Base-by-base conservation (phyloP, 768 basidiomycete genomes). In the Auricularia sp. region DNA sequence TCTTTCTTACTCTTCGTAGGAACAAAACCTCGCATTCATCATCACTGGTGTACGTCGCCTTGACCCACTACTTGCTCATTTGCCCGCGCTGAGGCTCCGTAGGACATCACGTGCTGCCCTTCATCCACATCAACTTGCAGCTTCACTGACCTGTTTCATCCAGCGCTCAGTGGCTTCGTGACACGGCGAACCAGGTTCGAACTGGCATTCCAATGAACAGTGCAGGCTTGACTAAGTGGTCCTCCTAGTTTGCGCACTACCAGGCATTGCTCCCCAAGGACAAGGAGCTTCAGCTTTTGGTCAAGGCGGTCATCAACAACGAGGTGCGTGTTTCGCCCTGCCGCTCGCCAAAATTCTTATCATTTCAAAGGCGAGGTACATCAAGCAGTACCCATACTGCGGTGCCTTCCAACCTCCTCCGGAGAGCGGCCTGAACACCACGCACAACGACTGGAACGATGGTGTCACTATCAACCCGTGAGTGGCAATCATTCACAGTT, bases 91-190 rank as follows among this genome's bases (percentile, higher is more conserved):
- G 18, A 53, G 11, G n/a, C 21, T 59, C 7, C 51, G 5, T 61
- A 88, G 87, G 87, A 90, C 71, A 88, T 91, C 68, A 86, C 85
- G 88, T 90, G 72, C 11, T 56, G 23, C 14, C 21, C 56, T 18
- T 51, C 23, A 21, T 65, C 2, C 39, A 14, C 43, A 66, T 54
- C 39, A 21, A 59, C n/a, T 54, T 29, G 21, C 29, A 29, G 36
- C 63, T 36, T 42, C 39, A 71, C 42, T 43, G 44, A 51, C 51
- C 3, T 64, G 47, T 60, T 39, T 6, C 62, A 14, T 61, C 47
- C 65, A 91, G 88, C 36, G 90, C 90, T 2, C 89, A 91, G 70
- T 91, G 90, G 90, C 78, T 91, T 43, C 86, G 90, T 61, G 89
- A 91, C 71, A 88, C 90, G 23, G 87, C 84, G 33, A 91, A 91